Percentiles rank a stretch among this genome's conserved stretches.
Conservation (phyloP, 2,329 filamentous ascomycete genomes). For the Arthrobotrys iridis region DNA sequence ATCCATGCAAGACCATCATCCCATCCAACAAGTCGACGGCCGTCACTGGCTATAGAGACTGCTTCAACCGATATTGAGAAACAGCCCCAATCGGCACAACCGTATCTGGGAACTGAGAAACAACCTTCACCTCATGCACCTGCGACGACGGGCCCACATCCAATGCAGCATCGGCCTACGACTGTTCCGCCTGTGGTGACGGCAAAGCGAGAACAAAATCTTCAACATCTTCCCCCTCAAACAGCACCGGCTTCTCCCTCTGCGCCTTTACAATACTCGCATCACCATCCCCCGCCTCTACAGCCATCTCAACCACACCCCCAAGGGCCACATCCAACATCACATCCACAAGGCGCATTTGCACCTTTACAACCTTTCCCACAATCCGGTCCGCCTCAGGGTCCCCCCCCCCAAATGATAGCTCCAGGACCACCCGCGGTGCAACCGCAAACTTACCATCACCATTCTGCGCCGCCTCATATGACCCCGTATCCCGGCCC, state of each 20-base stretch:
- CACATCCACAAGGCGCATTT: conserved; percentile 27
- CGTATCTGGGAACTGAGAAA: conserved; percentile 41
- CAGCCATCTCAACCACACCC: conserved; percentile 33
- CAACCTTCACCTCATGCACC: conserved; percentile 49
- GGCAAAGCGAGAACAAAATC: conserved; percentile 51
- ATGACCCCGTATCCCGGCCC: conserved; percentile 34
- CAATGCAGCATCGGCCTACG: conserved; percentile 53
- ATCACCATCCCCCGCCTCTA: conserved; percentile 30
- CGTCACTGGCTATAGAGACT: conserved; percentile 50
- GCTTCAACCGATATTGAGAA: conserved; percentile 47
- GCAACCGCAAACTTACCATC: conserved; percentile 47
- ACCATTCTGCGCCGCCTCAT: conserved; percentile 44
- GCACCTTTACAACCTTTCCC: conserved; percentile 44
- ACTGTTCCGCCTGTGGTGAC: conserved; percentile 54
- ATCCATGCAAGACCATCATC: conserved; percentile 50
- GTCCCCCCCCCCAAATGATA: conserved; percentile 33
- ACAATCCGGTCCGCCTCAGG: conserved; percentile 2
- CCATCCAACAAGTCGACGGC: conserved; percentile 46
- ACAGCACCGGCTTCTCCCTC: conserved; percentile 47
- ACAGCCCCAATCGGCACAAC: conserved; percentile 36
- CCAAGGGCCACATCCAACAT: conserved; percentile 13
- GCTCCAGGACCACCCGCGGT: conserved; percentile 45
- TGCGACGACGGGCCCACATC: conserved; percentile 44
- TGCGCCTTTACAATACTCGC: conserved; percentile 36
- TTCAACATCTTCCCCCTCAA: conserved; percentile 48